Evolutionary conservation across 2,329 filamentous ascomycete species (phyloP), one percentile per base, ranked within the genome.

Genomic region (Colletotrichum sp.): DNA sequence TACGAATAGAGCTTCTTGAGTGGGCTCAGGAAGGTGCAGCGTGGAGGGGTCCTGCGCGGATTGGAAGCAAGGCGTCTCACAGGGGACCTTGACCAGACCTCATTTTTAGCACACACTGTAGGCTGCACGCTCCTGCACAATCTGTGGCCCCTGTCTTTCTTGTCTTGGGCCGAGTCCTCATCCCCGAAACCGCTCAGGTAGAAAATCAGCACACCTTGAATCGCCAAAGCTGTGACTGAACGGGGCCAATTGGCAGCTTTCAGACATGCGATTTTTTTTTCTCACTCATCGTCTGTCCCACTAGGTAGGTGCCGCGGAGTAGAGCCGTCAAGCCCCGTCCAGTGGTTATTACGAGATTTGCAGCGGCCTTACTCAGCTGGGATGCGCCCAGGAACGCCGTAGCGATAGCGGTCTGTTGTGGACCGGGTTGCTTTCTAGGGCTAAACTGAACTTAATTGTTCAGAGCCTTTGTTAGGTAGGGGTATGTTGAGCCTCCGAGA

Each of bases 261-360:
- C 36, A 66, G 60, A 63, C 63, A 34, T 18, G 26, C 36, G 36
- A n/a, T 22, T 75, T 65, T 74, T 73, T 73, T 71, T 60, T 44
- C 52, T n/a, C 8, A 24, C 64, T 32, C 36, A 22, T 39, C 32
- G 26, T 66, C 64, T 18, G 52, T 73, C 63, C 64, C 57, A 73
- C 70, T 66, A 52, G 44, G 64, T 59, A 48, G 44, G 64, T 59
- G 12, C 48, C 64, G 55, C 64, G 67, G 32, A 39, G 26, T 60
- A 55, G 30, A 60, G 59, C 62, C 48, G 28, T 71, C 24, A 67
- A 26, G 36, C 68, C 55, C 60, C 44, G 32, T 22, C 39, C 57
- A 55, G 34, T 64, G 70, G 28, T 73, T 73, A 69, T 59, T 71
- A 73, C 70, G 70, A 75, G 74, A 75, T 75, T 73, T 73, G 70